Evolutionary conservation across 441 rosid genomes (phyloP).

Genomic region (Pelargonium citronellum): DNA sequence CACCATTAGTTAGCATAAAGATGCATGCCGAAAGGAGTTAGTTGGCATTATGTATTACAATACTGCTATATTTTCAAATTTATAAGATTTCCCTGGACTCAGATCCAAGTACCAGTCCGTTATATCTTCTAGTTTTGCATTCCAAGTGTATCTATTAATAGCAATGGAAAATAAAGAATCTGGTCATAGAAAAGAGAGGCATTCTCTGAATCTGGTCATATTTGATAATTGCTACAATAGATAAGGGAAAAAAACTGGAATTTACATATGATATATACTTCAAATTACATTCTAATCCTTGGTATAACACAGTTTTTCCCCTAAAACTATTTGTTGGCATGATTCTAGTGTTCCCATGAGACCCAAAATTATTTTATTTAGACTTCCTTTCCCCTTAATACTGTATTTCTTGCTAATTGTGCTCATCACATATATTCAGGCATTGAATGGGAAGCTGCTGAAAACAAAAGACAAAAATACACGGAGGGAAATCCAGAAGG

Average conservation of each 20-base stretch:
- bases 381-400: too few relatives aligned
- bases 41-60: neutral
- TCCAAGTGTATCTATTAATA: neutral
- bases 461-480: slow-evolving; percentile 74
- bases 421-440: slow-evolving; percentile 32
- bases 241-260: neutral
- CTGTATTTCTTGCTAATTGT: slow-evolving; percentile 13
- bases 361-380: neutral
- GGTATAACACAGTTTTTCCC: too few relatives aligned
- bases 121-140: too few relatives aligned
- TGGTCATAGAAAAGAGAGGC: slow-evolving; percentile 3
- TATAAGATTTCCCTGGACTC: neutral
- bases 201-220: neutral
- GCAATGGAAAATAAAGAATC: neutral
- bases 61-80: too few relatives aligned
- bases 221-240: neutral
- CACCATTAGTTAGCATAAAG: neutral
- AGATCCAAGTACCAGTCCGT: neutral
- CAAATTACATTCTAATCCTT: slow-evolving; percentile 7
- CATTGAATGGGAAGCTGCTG: slow-evolving; percentile 72
- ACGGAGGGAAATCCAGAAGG: slow-evolving; percentile 80
- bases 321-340: too few relatives aligned
- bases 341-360: slow-evolving; percentile 2
- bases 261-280: neutral
- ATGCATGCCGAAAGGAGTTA: neutral